Evolutionary conservation across 495 filamentous ascomycete genomes (phyloP), one percentile per base, ranked within the genome.

Genomic region (Aspergillus nanangensis): DNA sequence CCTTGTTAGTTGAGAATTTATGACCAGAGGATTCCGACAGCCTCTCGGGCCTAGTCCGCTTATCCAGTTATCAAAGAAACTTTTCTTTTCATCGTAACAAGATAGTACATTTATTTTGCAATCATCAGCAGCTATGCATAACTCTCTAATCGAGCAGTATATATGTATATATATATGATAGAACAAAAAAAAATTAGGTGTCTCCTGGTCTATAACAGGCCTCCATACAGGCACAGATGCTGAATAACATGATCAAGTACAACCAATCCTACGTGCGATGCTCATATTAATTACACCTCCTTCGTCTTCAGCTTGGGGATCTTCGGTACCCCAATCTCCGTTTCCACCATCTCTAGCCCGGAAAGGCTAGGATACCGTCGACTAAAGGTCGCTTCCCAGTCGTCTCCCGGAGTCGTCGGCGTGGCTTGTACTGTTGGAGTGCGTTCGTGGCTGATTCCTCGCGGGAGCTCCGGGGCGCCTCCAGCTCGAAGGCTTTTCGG

Each of bases 261-360:
- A 29, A 29, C 5, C 25, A 11, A 11, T 11, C 25, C 25, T 7
- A 5, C 25, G 25, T 11, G 7, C 5, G 25, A n/a, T n/a, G n/a
- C n/a, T n/a, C 25, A 34, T 10, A 32, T 45, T 67, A 74, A 32
- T 45, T 67, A 74, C 48, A 74, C 67, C 50, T 74, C 69, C 45
- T 62, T 64, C 0, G 70, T 74, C 43, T 65, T 55, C 38, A 74
- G 48, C 38, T 60, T 65, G 10, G 65, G 48, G 15, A 68, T 52
- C 36, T 65, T 67, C 13, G 70, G 62, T 23, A 67, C 53, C 52
- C 78, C 71, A 37, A 82, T 77, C 57, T 83, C 87, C 51, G 77
- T 81, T 60, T 84, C 89, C 23, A 88, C 85, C 82, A 94, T 87
- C 71, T 95, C 90, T 38, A 95, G 72, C 1, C 85, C 81, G 18